Conservation (phyloP, 768 basidiomycete species). For the Tylopilus balloui region DNA sequence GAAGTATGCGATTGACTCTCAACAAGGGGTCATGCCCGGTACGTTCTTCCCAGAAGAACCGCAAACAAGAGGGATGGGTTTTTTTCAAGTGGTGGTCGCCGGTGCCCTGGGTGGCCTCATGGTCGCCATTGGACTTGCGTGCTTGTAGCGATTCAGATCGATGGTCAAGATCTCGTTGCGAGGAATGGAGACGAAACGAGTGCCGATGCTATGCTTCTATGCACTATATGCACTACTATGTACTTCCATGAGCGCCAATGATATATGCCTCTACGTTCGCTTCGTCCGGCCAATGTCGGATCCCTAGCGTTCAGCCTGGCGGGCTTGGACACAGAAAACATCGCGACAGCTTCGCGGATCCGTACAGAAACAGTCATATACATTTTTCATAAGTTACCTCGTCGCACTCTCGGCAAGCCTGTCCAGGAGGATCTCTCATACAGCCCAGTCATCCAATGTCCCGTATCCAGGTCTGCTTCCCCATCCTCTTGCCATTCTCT, state of each 20-base stretch:
- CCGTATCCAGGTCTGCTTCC: slow-evolving; percentile 39
- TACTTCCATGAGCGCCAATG: slow-evolving; percentile 9
- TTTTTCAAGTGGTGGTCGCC: slow-evolving; percentile 33
- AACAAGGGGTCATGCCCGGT: slow-evolving; percentile 31
- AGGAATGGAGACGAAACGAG: background rate
- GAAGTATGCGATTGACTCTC: slow-evolving; percentile 30
- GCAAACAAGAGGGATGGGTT: slow-evolving; percentile 18
- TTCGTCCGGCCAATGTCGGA: background rate
- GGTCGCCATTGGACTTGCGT: slow-evolving; percentile 29
- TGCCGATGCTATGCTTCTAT: slow-evolving; percentile 8
- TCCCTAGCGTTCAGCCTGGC: background rate
- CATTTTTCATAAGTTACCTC: slow-evolving; percentile 13
- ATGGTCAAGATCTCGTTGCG: background rate
- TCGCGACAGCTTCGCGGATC: background rate
- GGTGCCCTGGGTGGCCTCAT: slow-evolving; percentile 31
- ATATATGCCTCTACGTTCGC: slow-evolving; percentile 16
- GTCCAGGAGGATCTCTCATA: slow-evolving; percentile 27
- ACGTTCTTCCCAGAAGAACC: slow-evolving; percentile 21
- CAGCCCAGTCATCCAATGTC: slow-evolving; percentile 54
- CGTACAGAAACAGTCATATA: background rate
- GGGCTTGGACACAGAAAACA: background rate
- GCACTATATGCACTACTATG: slow-evolving; percentile 12
- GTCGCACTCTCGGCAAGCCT: background rate
- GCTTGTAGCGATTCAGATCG: slow-evolving; percentile 29
- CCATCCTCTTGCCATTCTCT: slow-evolving; percentile 49